Base-by-base conservation (phyloP, 495 filamentous ascomycete genomes). In the Bacidia rubella region DNA sequence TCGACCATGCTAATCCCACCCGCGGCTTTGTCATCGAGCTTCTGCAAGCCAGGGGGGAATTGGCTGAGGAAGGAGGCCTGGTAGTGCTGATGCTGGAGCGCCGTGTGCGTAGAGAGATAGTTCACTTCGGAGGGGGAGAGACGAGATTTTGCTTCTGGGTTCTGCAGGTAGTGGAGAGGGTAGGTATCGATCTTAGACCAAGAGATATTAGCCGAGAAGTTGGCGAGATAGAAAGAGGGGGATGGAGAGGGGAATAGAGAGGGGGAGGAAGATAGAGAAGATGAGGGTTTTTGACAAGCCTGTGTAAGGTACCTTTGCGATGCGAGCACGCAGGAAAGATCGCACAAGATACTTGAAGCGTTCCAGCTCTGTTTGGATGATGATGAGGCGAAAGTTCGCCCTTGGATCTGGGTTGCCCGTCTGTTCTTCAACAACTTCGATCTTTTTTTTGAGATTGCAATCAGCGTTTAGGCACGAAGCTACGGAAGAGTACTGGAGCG, bases 311-410 rank as follows among this genome's bases (percentile, higher is more conserved):
- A 60, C 81, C 70, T 98, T 98, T 19, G 87, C 75, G 39, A 98
- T 80, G 25, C 92, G 74, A n/a, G 83, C 78, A 45, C 92, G 77
- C 40, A 97, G 72, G 54, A 87, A 82, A n/a, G 81, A 83, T 53
- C 92, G 80, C 32, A 96, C 74, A 32, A 97, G 73, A 63, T 84
- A 97, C 71, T 94, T 94, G 66, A 83, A 90, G 38, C 92, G 74
- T 65, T 95, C 86, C 47, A 97, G 80, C 72, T 98, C 92, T 23
- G 93, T 97, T 72, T 98, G 92, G 52, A 96, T 80, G 56, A 98
- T 83, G 44, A 96, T 93, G 58, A 97, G 82, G 56, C 76, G 78
- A 64, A 98, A 93, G 66, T 93, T 95, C 52, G 86, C 80, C 60
- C 82, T 89, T 11, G 88, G 82, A 60, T 92, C 87, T 73, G 88